These are phyloP conservation scores for Cercospora janseana DNA, from an alignment of 2,329 filamentous ascomycete species.

Conservation along the genomic window DNA sequence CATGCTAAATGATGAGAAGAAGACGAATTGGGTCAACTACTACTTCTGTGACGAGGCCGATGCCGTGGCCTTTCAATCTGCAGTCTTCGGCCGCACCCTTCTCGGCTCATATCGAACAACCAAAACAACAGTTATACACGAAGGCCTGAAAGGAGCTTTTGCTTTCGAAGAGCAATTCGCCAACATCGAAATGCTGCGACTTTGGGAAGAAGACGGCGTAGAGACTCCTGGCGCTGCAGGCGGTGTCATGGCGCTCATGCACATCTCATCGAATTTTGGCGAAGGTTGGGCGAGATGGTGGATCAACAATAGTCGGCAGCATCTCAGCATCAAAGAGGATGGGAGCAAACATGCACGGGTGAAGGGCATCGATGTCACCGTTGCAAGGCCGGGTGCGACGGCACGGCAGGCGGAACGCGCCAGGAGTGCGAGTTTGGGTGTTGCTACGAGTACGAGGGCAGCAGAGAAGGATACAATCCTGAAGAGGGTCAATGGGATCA, in stretches of 20 bases:
- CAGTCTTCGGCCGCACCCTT: conserved; percentile 47
- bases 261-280: conserved; percentile 46
- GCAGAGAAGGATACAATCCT: conserved; percentile 19
- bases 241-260: conserved; percentile 46
- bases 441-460: conserved; percentile 33
- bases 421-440: conserved; percentile 19
- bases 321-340: conserved; percentile 44
- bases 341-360: conserved; percentile 42
- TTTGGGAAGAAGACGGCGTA: conserved; percentile 47
- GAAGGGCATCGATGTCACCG: conserved; percentile 43
- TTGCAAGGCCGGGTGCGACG: conserved; percentile 33
- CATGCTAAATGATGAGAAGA: conserved; percentile 36
- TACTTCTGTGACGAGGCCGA: conserved; percentile 38
- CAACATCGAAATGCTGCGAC: conserved; percentile 47
- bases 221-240: conserved; percentile 36
- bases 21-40: conserved; percentile 49
- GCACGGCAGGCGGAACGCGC: conserved; percentile 15
- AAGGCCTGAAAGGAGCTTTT: conserved; percentile 43
- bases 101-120: conserved; percentile 45
- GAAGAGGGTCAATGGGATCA: conserved; percentile 44
- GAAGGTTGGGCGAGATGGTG: conserved; percentile 47
- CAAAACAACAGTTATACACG: conserved; percentile 47
- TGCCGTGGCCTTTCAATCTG: conserved; percentile 46
- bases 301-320: conserved; percentile 42
- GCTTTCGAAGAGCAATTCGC: conserved; percentile 51